phyloP scores from a whole-genome alignment of 345 rosid species.

The Kandelia obovata region DNA sequence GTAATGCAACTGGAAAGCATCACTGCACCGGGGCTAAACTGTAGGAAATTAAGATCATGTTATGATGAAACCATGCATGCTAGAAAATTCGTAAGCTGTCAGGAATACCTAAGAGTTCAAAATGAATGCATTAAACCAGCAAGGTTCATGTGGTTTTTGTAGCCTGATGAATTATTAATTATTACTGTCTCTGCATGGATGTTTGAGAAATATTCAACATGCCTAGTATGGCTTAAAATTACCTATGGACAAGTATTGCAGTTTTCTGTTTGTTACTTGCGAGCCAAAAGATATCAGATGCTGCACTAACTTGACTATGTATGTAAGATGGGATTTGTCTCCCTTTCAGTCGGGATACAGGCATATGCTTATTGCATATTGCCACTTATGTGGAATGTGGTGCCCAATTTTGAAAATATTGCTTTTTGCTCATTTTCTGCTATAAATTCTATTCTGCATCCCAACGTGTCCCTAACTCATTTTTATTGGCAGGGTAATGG shows the following conservation, averaged over 20 bases:
- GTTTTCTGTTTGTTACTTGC: too few species aligned
- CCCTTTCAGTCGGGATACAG: too few species aligned
- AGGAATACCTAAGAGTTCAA: neutral
- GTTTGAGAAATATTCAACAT: too few species aligned
- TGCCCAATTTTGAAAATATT: conserved; percentile 7
- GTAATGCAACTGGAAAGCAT: too few species aligned
- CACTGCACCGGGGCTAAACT: too few species aligned
- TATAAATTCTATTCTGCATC: conserved; percentile 1
- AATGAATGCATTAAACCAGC: neutral
- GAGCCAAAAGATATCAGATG: too few species aligned
- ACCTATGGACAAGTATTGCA: too few species aligned
- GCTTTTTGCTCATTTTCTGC: neutral
- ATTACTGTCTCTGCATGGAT: too few species aligned
- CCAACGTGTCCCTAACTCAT: conserved; percentile 1
- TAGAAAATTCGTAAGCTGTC: neutral
- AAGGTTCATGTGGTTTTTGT: neutral
- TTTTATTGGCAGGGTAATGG: conserved; percentile 79
- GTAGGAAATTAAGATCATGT: too few species aligned
- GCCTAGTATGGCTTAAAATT: too few species aligned
- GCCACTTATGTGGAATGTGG: conserved; percentile 5
- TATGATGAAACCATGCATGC: neutral
- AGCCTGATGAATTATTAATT: neutral
- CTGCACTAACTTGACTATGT: too few species aligned
- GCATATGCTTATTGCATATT: neutral
- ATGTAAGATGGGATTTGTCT: too few species aligned